Evolutionary conservation across 768 basidiomycete species (phyloP).

Genomic region (Tricholoma hemisulphureum): DNA sequence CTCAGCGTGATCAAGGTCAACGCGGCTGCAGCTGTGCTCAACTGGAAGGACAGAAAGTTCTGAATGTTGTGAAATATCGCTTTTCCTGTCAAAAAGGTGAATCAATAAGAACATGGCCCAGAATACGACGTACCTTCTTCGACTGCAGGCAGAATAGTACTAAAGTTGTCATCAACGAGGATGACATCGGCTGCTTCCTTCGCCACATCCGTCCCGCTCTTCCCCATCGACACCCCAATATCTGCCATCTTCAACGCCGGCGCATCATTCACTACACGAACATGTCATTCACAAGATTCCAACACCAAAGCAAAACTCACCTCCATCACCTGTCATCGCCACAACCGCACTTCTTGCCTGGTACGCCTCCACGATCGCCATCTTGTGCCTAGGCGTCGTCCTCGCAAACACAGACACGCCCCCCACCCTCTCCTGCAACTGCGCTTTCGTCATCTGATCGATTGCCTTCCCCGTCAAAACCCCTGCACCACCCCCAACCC

Average conservation of each 20-base stretch:
- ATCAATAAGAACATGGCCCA: neutral
- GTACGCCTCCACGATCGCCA: conserved; percentile 94
- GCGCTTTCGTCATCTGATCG: conserved; percentile 77
- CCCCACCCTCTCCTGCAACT: conserved; percentile 81
- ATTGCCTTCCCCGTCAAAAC: conserved; percentile 76
- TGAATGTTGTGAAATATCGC: conserved; percentile 99
- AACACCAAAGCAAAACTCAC: conserved; percentile 39
- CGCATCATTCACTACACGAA: conserved; percentile 79
- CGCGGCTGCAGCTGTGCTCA: conserved; percentile 96
- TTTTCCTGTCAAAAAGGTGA: conserved; percentile 57
- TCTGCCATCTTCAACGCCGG: conserved; percentile 98
- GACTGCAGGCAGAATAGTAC: conserved; percentile 89
- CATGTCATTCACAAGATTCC: conserved; percentile 1
- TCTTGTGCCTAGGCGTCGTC: conserved; percentile 96
- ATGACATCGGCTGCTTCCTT: conserved; percentile 98
- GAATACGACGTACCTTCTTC: conserved; percentile 67
- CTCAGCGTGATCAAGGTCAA: conserved; percentile 93
- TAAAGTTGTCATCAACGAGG: conserved; percentile 96
- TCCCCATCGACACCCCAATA: conserved; percentile 97
- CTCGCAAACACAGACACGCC: conserved; percentile 87
- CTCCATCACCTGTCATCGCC: conserved; percentile 97
- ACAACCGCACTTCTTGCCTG: conserved; percentile 87
- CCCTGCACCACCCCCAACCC: conserved; percentile 55
- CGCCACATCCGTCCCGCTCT: conserved; percentile 97
- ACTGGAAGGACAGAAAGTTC: conserved; percentile 95